These are phyloP conservation scores for Babesia bigemina DNA, from an alignment of 169 alveolate genomes.

Conservation along the genomic window DNA sequence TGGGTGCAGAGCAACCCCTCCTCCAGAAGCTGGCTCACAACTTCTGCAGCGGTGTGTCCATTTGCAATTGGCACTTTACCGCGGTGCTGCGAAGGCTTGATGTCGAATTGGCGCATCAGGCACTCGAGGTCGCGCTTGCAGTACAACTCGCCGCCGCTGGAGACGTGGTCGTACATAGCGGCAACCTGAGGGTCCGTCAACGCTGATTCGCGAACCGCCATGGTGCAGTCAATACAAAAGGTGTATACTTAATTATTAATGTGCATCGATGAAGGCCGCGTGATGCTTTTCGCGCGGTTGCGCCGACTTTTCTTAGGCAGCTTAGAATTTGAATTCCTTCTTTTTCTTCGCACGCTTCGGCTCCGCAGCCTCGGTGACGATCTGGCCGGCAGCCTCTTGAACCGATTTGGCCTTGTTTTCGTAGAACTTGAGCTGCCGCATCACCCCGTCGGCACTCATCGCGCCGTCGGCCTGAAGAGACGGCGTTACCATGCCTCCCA, in stretches of 20 bases:
- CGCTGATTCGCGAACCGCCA: background rate
- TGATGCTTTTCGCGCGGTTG: background rate
- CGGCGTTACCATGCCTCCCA: slow-evolving; percentile 66
- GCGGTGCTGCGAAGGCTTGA: background rate
- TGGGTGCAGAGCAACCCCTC: slow-evolving; percentile 14
- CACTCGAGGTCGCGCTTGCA: slow-evolving; percentile 10
- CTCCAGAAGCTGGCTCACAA: background rate
- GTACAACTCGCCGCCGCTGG: slow-evolving; percentile 2
- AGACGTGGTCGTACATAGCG: background rate
- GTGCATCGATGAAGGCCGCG: background rate
- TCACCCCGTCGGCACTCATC: slow-evolving; percentile 52
- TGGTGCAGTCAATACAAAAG: background rate
- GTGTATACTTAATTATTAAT: background rate
- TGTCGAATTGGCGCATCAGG: slow-evolving; percentile 2
- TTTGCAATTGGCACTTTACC: background rate
- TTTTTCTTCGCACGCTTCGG: slow-evolving; percentile 73
- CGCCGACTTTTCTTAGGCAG: slow-evolving; percentile 4
- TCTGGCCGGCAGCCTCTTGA: slow-evolving; percentile 75
- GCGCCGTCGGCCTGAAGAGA: slow-evolving; percentile 51
- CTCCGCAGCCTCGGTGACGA: slow-evolving; percentile 57
- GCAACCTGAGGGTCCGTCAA: slow-evolving; percentile 21
- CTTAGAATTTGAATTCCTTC: slow-evolving; percentile 73
- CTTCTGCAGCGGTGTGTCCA: background rate
- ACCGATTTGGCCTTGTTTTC: slow-evolving; percentile 74
- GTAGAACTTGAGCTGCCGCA: slow-evolving; percentile 67